These are phyloP conservation scores for Suzukiozyma palmioleophila DNA, from an alignment of 1,139 yeast species.

Conservation along the genomic window DNA sequence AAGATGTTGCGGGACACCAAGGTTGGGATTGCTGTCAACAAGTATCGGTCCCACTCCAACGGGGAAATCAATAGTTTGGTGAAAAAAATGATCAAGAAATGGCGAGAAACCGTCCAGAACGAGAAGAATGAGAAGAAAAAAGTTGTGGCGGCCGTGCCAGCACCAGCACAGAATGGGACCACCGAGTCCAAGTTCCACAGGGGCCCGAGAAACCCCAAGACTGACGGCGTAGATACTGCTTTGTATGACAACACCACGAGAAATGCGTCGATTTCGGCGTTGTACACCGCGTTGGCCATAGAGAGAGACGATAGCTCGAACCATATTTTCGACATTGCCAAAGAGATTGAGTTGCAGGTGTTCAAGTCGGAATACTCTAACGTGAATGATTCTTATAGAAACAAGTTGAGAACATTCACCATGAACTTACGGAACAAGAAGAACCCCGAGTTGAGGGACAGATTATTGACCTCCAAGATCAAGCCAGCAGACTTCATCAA, in stretches of 20 bases:
- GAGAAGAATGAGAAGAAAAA: slow-evolving; percentile 53
- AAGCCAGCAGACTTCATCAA: slow-evolving; percentile 60
- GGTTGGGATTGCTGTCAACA: slow-evolving; percentile 96
- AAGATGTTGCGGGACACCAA: slow-evolving; percentile 84
- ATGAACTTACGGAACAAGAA: slow-evolving; percentile 85
- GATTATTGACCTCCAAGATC: slow-evolving; percentile 63
- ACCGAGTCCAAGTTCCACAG: slow-evolving; percentile 21
- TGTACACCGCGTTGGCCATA: slow-evolving; percentile 84
- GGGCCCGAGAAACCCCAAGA: slow-evolving; percentile 69
- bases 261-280: slow-evolving; percentile 77
- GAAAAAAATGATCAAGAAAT: slow-evolving; percentile 72
- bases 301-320: slow-evolving; percentile 56
- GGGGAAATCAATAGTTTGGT: slow-evolving; percentile 66
- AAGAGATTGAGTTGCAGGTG: slow-evolving; percentile 71
- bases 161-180: slow-evolving; percentile 13
- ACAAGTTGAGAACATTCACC: slow-evolving; percentile 76
- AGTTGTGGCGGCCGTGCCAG: slow-evolving; percentile 5
- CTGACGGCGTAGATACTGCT: slow-evolving; percentile 72
- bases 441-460: slow-evolving; percentile 76
- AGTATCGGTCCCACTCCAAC: slow-evolving; percentile 68
- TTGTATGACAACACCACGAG: slow-evolving; percentile 74
- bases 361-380: slow-evolving; percentile 54
- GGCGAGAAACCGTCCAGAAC: slow-evolving; percentile 87
- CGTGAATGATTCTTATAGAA: slow-evolving; percentile 60
- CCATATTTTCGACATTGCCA: slow-evolving; percentile 59